Base-by-base conservation (phyloP, 2,329 filamentous ascomycete species). In the Epichloe hybrida region DNA sequence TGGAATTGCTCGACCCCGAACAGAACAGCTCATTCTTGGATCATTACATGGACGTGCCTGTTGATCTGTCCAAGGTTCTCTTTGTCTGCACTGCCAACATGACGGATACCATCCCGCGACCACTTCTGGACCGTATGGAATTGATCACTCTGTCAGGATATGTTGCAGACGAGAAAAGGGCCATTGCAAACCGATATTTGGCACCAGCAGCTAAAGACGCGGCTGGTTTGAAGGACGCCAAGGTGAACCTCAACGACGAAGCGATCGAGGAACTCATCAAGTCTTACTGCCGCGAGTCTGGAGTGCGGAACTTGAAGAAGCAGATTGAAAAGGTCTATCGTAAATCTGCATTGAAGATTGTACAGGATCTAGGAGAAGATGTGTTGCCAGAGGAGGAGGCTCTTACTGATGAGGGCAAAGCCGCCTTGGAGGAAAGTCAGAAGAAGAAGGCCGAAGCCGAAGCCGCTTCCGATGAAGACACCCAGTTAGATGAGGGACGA, bases 61-160 rank as follows among this genome's bases (percentile, higher is more conserved):
- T 98, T 5, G 93, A 98, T 64, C 75, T 98, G 48, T 96, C 90
- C 48, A 97, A 97, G 71, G 93, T 98, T 2, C 77, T 98, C 21
- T 98, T 98, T 64, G 93, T 98, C 41, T 98, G 93, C 75, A 98
- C 93, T 13, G 93, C 93, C 53, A 98, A 98, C 67, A 94, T 97
- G 84, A 95, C 90, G 0, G 93, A 98, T 62, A 98, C 93, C 0
- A 98, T 98, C 54, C 93, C 93, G 15, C 81, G 90, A 41, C 94
- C 93, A 3, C 76, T 98, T 0, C 77, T 97, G 15, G 93, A 98
- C 64, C 84, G 93, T 59, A 98, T 98, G 93, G 93, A 98, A 67
- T 81, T 97, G 61, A 98, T 98, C 58, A 83, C 94, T 55, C 77
- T 98, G 2, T 97, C 91, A 37, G 93, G 93, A 11, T 98, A 98